These are phyloP conservation scores for Trichophyton simii DNA, from an alignment of 2,329 filamentous ascomycete species.

Conservation along the genomic window DNA sequence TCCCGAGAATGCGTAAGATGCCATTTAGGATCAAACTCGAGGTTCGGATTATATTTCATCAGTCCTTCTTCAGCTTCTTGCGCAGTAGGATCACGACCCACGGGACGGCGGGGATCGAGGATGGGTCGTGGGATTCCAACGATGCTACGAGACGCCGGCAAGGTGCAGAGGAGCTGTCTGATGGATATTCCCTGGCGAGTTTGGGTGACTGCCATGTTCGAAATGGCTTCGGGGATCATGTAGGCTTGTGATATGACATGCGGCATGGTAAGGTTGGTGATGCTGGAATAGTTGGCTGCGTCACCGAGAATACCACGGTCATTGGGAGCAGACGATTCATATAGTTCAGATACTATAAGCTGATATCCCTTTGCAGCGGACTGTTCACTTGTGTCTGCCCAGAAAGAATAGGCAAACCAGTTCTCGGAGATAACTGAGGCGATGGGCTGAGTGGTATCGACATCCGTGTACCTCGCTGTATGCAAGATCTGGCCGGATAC, in stretches of 20 bases:
- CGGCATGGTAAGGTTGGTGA: slow-evolving; percentile 54
- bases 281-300: slow-evolving; percentile 61
- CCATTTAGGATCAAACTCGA: slow-evolving; percentile 74
- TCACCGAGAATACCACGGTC: slow-evolving; percentile 68
- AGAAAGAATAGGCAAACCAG: slow-evolving; percentile 83
- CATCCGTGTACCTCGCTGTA: slow-evolving; percentile 55
- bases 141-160: slow-evolving; percentile 61
- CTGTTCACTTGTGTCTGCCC: slow-evolving; percentile 39
- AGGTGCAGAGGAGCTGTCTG: slow-evolving; percentile 65
- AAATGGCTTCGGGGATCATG: slow-evolving; percentile 66
- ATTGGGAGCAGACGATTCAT: slow-evolving; percentile 71
- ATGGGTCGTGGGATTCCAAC: slow-evolving; percentile 65
- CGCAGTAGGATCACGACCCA: slow-evolving; percentile 69
- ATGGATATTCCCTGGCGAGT: slow-evolving; percentile 86
- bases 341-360: slow-evolving; percentile 74
- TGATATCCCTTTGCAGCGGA: slow-evolving; percentile 65
- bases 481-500: slow-evolving; percentile 71
- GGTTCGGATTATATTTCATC: slow-evolving; percentile 57
- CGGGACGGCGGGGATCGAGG: slow-evolving; percentile 74
- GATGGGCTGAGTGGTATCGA: slow-evolving; percentile 63
- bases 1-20: slow-evolving; percentile 72
- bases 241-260: slow-evolving; percentile 69
- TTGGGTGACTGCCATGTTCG: slow-evolving; percentile 67
- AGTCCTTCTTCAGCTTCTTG: slow-evolving; percentile 76
- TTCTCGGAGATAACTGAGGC: slow-evolving; percentile 78